Evolutionary conservation across 1,284 basidiomycete species (phyloP), one percentile per base, ranked within the genome.

Genomic region (Trichosporon coremiiforme): DNA sequence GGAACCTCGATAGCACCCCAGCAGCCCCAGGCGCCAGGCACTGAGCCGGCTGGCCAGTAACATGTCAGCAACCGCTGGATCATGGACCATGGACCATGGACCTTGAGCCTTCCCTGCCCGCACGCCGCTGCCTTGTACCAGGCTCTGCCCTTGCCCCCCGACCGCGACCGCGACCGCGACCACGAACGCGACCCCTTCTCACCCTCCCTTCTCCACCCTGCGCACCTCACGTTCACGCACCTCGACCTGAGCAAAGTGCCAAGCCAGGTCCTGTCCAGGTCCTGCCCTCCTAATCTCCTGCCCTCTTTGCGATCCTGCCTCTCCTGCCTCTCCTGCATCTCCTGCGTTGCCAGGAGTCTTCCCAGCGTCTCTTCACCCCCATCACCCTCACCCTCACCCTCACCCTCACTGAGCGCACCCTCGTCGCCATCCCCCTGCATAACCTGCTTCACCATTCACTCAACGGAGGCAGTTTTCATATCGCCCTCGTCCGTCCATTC

Each of bases 381-480:
- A 45, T 67, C 63, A 22, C 50, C 70, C 60, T 75, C 77, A n/a
- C n/a, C n/a, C n/a, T n/a, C n/a, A n/a, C n/a, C n/a, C n/a, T n/a
- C n/a, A n/a, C n/a, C n/a, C n/a, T n/a, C n/a, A n/a, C n/a, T n/a
- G n/a, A n/a, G n/a, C n/a, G 33, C 33, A 47, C 45, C 45, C 45
- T 47, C 45, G 45, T 17, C 45, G 45, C 45, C 45, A 47, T 47
- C 45, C n/a, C 45, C 45, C 45, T n/a, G n/a, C n/a, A n/a, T n/a
- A n/a, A n/a, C n/a, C 45, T 53, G 4, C 47, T 20, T 15, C 20
- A 53, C n/a, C n/a, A n/a, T 60, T 31, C 57, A 33, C 13, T 25
- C 4, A 17, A 33, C 57, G 57, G 57, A 60, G 31, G 57, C 57
- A 60, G 57, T 60, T 60, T 60, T 60, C 57, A 33, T 60, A 31